A percentile compares a stretch with the other conserved stretches of the same genome.
Evolutionary conservation across 257 asterid genomes (phyloP).

Genomic region (Solanum piurae): DNA sequence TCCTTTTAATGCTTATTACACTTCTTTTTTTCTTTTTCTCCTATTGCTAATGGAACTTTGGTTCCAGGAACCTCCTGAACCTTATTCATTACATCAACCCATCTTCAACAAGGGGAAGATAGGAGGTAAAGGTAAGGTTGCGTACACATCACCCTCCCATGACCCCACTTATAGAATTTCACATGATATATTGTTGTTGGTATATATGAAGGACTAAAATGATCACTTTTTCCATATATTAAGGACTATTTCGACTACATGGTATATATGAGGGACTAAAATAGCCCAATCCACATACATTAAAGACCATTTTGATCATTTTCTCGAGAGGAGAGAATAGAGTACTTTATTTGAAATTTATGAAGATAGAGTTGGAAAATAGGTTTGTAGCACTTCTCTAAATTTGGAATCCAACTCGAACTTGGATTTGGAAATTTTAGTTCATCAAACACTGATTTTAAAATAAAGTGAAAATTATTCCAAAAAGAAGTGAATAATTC

Average conservation of each 20-base stretch:
- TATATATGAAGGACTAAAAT: background rate
- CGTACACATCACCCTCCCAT: background rate
- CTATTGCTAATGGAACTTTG: background rate
- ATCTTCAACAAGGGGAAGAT: background rate
- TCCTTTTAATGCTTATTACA: background rate
- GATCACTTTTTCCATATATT: background rate
- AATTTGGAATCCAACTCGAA: background rate
- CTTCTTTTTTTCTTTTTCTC: background rate
- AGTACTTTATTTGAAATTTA: background rate
- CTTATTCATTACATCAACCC: background rate
- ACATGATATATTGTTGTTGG: background rate
- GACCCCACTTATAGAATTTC: background rate
- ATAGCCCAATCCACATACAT: background rate
- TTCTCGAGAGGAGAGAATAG: background rate
- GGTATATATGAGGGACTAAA: background rate
- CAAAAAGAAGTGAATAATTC: background rate
- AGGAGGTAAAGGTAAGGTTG: background rate
- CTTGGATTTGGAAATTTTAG: background rate
- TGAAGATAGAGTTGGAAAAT: background rate
- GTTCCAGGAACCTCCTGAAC: background rate
- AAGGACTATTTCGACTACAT: background rate
- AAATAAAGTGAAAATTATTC: background rate
- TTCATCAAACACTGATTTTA: background rate
- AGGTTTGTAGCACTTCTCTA: background rate
- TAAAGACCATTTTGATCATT: background rate